These are phyloP conservation scores for Sporisorium graminicola DNA, from an alignment of 1,284 basidiomycete genomes.

Conservation along the genomic window DNA sequence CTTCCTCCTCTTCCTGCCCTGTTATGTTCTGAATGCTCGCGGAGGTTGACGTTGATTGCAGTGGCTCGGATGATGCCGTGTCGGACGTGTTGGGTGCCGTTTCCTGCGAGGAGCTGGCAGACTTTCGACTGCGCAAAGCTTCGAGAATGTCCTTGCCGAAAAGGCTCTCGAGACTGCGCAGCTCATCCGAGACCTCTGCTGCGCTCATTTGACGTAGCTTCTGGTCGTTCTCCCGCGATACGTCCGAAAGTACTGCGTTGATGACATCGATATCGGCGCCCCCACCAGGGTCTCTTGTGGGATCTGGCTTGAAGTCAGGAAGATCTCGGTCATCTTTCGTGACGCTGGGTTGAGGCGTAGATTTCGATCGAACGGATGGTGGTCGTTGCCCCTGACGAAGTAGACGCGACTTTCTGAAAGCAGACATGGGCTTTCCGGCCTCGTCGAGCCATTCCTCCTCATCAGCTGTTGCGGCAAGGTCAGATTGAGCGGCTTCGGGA, in stretches of 20 bases:
- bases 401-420: slow-evolving; percentile 62
- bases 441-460: slow-evolving; percentile 58
- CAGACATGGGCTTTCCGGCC: slow-evolving; percentile 60
- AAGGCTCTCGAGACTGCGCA: slow-evolving; percentile 54
- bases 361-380: slow-evolving; percentile 27
- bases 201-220: slow-evolving; percentile 61
- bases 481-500: not conserved
- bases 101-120: slow-evolving; percentile 5
- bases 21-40: slow-evolving; percentile 4
- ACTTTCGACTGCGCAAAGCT: slow-evolving; percentile 48
- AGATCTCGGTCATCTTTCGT: not conserved
- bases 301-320: slow-evolving; percentile 36
- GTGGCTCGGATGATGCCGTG: slow-evolving; percentile 65
- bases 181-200: slow-evolving; percentile 53
- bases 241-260: slow-evolving; percentile 43
- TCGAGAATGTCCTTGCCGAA: slow-evolving; percentile 63
- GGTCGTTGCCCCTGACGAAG: slow-evolving; percentile 41
- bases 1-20: slow-evolving; percentile 69
- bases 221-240: slow-evolving; percentile 57
- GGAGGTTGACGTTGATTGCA: slow-evolving; percentile 68
- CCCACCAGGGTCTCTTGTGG: slow-evolving; percentile 61
- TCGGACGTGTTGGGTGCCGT: not conserved
- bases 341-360: not conserved
- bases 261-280: slow-evolving; percentile 59
- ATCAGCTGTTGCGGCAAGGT: slow-evolving; percentile 7